Evolutionary conservation across 73 alveolate genomes (phyloP).

Genomic region (Paraurostyla sp.): DNA sequence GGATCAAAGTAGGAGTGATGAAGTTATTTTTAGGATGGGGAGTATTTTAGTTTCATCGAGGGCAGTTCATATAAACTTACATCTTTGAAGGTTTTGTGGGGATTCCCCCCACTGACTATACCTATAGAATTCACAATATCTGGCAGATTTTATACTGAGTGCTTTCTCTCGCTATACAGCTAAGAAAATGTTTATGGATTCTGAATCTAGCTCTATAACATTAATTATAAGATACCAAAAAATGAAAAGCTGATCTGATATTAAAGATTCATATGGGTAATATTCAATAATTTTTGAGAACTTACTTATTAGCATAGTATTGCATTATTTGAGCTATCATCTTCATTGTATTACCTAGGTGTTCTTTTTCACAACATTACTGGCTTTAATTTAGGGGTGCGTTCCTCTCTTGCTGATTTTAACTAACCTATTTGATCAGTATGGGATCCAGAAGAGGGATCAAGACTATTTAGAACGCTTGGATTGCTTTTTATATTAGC

Average conservation of each 20-base stretch:
- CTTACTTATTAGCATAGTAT: not conserved
- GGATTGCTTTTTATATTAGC: not conserved
- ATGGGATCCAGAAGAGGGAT: too few species aligned
- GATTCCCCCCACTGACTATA: not conserved
- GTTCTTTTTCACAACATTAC: not conserved
- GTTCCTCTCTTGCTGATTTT: not conserved
- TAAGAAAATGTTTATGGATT: not conserved
- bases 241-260: not conserved
- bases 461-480: not conserved
- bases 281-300: too few species aligned
- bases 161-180: not conserved
- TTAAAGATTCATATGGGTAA: not conserved
- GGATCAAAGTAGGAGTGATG: not conserved
- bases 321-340: not conserved
- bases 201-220: not conserved
- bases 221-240: not conserved
- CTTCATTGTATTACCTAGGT: not conserved
- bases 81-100: not conserved
- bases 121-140: not conserved
- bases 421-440: not conserved
- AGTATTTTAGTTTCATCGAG: not conserved
- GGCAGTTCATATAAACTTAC: not conserved
- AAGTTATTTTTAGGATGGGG: not conserved
- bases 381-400: constrained; percentile 1
- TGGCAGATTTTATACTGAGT: not conserved